These are phyloP conservation scores for Ogataea wickerhamii DNA, from an alignment of 805 yeast species.

Conservation along the genomic window DNA sequence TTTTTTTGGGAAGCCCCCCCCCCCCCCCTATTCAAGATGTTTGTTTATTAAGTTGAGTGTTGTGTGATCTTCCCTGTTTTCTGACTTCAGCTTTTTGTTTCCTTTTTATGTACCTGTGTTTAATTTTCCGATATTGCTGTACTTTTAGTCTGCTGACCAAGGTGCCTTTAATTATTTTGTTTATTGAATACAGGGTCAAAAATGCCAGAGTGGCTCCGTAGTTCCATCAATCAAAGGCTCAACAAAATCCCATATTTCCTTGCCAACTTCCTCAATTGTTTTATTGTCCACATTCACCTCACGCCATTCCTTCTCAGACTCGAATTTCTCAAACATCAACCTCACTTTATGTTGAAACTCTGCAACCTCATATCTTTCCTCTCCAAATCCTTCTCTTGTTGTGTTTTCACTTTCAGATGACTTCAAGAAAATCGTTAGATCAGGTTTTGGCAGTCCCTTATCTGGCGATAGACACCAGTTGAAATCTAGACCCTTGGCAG, in stretches of 20 bases:
- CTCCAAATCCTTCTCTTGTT: conserved; percentile 80
- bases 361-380: conserved; percentile 81
- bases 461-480: conserved; percentile 86
- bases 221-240: conserved; percentile 16
- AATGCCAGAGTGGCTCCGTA: conserved; percentile 8
- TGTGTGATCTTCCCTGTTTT: not conserved
- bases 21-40: not conserved
- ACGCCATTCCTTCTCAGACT: conserved; percentile 32
- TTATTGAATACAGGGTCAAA: too few relatives aligned
- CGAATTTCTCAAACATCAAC: conserved; percentile 48
- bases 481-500: conserved; percentile 71
- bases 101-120: conserved; percentile 4
- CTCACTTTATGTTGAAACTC: conserved; percentile 76
- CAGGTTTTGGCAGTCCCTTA: conserved; percentile 82
- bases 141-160: conserved; percentile 1
- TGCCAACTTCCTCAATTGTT: conserved; percentile 52
- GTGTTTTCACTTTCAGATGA: conserved; percentile 45
- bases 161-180: too few relatives aligned
- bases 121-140: conserved; percentile 1
- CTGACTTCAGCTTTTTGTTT: conserved; percentile 1
- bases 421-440: conserved; percentile 72
- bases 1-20: too few relatives aligned
- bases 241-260: conserved; percentile 39
- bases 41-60: not conserved
- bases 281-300: conserved; percentile 59